These are phyloP conservation scores for Paraphoma chrysanthemicola DNA, from an alignment of 2,329 filamentous ascomycete species.

Conservation along the genomic window DNA sequence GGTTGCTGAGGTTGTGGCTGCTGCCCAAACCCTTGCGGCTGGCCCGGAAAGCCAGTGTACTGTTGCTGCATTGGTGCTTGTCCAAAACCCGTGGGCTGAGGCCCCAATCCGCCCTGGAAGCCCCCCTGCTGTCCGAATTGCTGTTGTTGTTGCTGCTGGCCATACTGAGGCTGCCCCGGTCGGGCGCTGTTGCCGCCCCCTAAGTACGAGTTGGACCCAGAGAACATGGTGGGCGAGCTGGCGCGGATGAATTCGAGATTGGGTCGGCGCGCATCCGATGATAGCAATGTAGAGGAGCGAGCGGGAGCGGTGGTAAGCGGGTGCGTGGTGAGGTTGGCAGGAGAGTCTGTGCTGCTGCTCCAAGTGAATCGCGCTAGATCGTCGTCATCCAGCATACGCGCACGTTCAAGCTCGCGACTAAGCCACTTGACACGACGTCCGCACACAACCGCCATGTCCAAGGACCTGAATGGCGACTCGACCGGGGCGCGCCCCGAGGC, in stretches of 20 bases:
- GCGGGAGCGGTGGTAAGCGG: constrained; percentile 25
- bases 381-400: constrained; percentile 37
- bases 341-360: constrained; percentile 28
- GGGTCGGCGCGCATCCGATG: constrained; percentile 28
- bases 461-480: constrained; percentile 35
- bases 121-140: constrained; percentile 63
- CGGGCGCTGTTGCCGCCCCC: constrained; percentile 79
- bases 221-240: constrained; percentile 73
- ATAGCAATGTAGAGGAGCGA: constrained; percentile 19
- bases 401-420: constrained; percentile 10
- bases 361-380: constrained; percentile 37
- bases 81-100: constrained; percentile 62
- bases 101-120: constrained; percentile 52
- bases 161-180: constrained; percentile 63
- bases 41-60: constrained; percentile 58
- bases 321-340: constrained; percentile 25
- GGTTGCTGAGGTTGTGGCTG: constrained; percentile 53
- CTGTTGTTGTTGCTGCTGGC: constrained; percentile 50
- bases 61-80: constrained; percentile 56
- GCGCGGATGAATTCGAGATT: constrained; percentile 26
- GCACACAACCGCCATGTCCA: constrained; percentile 35
- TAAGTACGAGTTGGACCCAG: constrained; percentile 84
- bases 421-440: background rate
- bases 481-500: constrained; percentile 32
- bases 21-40: constrained; percentile 53